Evolutionary conservation across 2,329 filamentous ascomycete genomes (phyloP).

Genomic region (Sporothrix schenckii): DNA sequence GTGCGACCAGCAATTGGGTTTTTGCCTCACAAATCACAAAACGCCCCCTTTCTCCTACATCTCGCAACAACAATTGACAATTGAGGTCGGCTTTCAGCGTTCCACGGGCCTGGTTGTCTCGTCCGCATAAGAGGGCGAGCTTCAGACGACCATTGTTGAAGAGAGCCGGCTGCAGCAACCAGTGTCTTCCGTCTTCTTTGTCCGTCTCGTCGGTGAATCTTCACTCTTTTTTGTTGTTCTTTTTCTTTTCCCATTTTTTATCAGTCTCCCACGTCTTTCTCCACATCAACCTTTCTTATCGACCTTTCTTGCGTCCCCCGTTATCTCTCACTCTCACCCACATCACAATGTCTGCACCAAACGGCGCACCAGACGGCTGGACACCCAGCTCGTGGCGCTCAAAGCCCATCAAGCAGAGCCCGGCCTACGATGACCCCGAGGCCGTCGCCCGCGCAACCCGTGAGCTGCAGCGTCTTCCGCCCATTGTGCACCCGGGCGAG

Average conservation of each 20-base stretch:
- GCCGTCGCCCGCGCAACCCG: conserved; percentile 62
- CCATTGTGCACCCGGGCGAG: conserved; percentile 77
- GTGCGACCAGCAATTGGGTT: conserved; percentile 12
- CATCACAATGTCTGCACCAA: conserved; percentile 1
- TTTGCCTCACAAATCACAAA: conserved; percentile 4
- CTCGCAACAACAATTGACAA: not conserved
- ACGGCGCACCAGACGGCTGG: conserved; percentile 48
- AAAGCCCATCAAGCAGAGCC: conserved; percentile 78
- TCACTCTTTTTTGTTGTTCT: not conserved
- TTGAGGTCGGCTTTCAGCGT: not conserved
- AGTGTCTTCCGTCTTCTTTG: not conserved
- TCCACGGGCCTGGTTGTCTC: not conserved
- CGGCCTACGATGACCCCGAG: conserved; percentile 66
- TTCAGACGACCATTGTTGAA: not conserved
- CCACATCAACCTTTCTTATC: too few species aligned
- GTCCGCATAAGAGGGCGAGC: not conserved
- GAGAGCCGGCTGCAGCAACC: not conserved
- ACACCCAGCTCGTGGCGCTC: conserved; percentile 70
- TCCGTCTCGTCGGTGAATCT: not conserved
- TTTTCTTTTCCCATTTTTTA: not conserved
- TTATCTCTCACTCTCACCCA: conserved; percentile 36
- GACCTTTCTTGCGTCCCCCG: not conserved
- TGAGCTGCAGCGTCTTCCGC: conserved; percentile 71
- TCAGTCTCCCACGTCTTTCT: not conserved
- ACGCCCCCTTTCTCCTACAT: conserved; percentile 1